Conservation (phyloP, 2,329 filamentous ascomycete genomes). For the Epicoccum sorghinum region DNA sequence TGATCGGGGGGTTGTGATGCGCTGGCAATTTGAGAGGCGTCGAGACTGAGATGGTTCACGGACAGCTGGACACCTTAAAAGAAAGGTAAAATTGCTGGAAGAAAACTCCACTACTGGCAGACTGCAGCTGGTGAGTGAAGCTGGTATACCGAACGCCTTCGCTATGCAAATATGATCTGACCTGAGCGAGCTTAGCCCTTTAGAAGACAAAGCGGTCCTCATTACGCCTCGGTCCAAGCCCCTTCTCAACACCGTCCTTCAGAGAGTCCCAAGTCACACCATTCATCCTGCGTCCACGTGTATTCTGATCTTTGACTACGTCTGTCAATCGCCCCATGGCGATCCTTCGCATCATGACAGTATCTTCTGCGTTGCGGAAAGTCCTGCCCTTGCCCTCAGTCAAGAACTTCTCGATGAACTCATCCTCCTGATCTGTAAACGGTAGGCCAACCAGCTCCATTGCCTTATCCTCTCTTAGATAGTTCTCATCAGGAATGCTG, state of each 20-base stretch:
- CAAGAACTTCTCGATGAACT: constrained; percentile 75
- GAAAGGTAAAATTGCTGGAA: background rate
- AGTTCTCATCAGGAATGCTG: constrained; percentile 18
- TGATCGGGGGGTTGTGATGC: too few relatives aligned
- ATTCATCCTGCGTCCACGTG: constrained; percentile 54
- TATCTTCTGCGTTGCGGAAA: constrained; percentile 71
- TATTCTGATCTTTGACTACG: constrained; percentile 35
- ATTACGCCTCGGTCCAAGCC: constrained; percentile 43
- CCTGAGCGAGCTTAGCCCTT: background rate
- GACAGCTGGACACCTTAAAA: background rate
- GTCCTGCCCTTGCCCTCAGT: constrained; percentile 68
- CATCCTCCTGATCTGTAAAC: constrained; percentile 72
- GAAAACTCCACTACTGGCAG: background rate
- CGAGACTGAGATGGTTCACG: background rate
- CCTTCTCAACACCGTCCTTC: constrained; percentile 44
- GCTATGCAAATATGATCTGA: constrained; percentile 15
- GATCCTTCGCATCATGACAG: constrained; percentile 74
- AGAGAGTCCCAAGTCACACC: constrained; percentile 59
- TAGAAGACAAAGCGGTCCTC: constrained; percentile 27
- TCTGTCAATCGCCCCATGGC: constrained; percentile 67
- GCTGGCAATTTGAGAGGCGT: too few relatives aligned
- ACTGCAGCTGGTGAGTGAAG: background rate
- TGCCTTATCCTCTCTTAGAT: constrained; percentile 59
- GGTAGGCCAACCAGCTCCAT: constrained; percentile 76
- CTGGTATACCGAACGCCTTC: constrained; percentile 10